A percentile compares a stretch with the other conserved stretches of the same genome.
Conservation (phyloP, 805 yeast species). For the Metschnikowia matae region DNA sequence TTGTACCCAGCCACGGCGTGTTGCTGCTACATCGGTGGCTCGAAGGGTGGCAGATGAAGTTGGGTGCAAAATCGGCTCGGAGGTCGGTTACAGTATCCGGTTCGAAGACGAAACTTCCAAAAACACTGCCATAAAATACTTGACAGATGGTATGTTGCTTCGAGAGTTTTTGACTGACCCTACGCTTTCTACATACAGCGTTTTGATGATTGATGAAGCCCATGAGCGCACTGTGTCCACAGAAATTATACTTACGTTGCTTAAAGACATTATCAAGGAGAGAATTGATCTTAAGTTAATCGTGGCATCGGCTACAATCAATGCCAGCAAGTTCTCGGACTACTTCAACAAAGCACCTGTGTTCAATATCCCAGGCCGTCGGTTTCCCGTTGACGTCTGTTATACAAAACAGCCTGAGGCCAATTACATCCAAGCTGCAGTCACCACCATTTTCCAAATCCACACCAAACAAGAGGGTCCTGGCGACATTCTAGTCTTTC, state of each 20-base stretch:
- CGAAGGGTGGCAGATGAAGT: slow-evolving; percentile 88
- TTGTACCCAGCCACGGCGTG: slow-evolving; percentile 93
- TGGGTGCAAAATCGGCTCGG: slow-evolving; percentile 71
- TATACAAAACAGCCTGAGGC: slow-evolving; percentile 87
- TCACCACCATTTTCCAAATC: slow-evolving; percentile 82
- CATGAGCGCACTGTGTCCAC: slow-evolving; percentile 95
- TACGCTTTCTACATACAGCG: slow-evolving; percentile 62
- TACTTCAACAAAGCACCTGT: slow-evolving; percentile 85
- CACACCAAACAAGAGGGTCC: slow-evolving; percentile 62
- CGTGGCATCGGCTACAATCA: slow-evolving; percentile 92
- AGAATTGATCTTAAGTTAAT: slow-evolving; percentile 71
- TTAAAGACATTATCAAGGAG: slow-evolving; percentile 61
- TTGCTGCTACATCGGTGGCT: slow-evolving; percentile 91
- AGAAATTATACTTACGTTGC: slow-evolving; percentile 71
- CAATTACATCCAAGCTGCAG: slow-evolving; percentile 84
- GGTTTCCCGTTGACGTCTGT: slow-evolving; percentile 85
- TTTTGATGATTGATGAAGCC: slow-evolving; percentile 93
- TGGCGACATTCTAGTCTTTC: slow-evolving; percentile 85
- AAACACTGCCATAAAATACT: slow-evolving; percentile 73
- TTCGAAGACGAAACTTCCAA: slow-evolving; percentile 75
- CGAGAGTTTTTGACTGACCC: slow-evolving; percentile 83
- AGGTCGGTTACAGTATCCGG: slow-evolving; percentile 85
- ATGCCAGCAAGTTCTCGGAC: slow-evolving; percentile 79
- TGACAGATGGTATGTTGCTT: slow-evolving; percentile 94
- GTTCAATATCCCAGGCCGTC: slow-evolving; percentile 84